Evolutionary conservation across 306 rosid species (phyloP).

Genomic region (Inga oerstediana): DNA sequence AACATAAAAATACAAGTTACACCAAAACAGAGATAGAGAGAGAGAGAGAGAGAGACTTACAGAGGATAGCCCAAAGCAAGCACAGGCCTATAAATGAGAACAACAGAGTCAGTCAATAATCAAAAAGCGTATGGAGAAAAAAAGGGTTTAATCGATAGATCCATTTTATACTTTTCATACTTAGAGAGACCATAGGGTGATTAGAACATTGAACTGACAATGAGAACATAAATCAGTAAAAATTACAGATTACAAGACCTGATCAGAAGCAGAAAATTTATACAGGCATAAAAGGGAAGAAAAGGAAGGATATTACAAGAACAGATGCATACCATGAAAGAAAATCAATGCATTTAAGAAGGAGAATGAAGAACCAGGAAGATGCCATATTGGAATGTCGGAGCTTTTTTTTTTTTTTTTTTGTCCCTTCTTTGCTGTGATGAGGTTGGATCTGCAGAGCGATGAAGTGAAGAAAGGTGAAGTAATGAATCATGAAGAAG

Average conservation of each 20-base stretch:
- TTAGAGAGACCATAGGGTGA: not conserved
- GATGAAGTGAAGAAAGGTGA: not conserved
- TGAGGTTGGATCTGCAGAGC: not conserved
- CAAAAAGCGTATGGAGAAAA: not conserved
- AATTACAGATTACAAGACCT: not conserved
- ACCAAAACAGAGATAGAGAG: not conserved
- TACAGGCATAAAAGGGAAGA: not conserved
- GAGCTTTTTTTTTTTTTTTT: not conserved
- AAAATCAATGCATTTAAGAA: not conserved
- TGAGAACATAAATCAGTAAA: not conserved
- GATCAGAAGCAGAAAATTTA: not conserved
- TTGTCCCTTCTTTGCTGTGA: not conserved
- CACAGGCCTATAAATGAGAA: constrained; percentile 50
- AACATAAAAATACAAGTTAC: not conserved
- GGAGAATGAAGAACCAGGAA: not conserved
- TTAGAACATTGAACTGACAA: not conserved
- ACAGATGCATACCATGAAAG: not conserved
- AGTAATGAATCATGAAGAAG: not conserved
- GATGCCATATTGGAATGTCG: not conserved
- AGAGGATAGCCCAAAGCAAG: constrained; percentile 63
- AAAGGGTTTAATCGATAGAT: not conserved
- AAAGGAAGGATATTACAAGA: not conserved
- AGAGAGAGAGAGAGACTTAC: constrained; percentile 41
- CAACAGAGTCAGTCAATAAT: not conserved
- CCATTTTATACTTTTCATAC: not conserved